phyloP scores from a whole-genome alignment of 495 filamentous ascomycete genomes.

The Pyrenula massariospora region DNA sequence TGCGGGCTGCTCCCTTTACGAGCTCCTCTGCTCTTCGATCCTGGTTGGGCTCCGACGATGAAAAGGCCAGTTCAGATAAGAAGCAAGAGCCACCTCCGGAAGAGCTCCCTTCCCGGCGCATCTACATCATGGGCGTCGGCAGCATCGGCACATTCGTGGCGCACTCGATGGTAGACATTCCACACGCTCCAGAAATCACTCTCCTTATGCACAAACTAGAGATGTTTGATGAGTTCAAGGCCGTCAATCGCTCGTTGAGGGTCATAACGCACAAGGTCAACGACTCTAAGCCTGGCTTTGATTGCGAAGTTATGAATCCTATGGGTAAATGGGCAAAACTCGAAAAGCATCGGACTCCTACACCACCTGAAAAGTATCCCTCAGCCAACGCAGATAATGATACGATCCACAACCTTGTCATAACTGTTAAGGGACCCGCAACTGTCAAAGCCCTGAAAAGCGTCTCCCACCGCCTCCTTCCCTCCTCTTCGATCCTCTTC shows the following conservation, averaged over 20 bases:
- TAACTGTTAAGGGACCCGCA: slow-evolving; percentile 50
- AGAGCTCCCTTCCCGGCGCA: slow-evolving; percentile 11
- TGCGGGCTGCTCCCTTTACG: background rate
- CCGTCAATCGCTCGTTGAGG: background rate
- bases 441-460: slow-evolving; percentile 42
- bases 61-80: background rate
- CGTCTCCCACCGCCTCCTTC: slow-evolving; percentile 55
- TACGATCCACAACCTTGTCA: slow-evolving; percentile 64
- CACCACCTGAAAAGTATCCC: slow-evolving; percentile 2
- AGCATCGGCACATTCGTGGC: slow-evolving; percentile 49
- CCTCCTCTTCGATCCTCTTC: slow-evolving; percentile 64
- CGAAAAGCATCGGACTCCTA: background rate
- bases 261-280: slow-evolving; percentile 3
- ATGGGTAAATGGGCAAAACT: background rate
- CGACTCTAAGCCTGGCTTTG: slow-evolving; percentile 29
- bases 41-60: background rate
- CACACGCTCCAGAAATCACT: slow-evolving; percentile 47
- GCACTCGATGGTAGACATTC: slow-evolving; percentile 42
- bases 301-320: slow-evolving; percentile 23
- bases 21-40: background rate
- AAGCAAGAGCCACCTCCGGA: background rate
- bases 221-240: slow-evolving; percentile 14
- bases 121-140: slow-evolving; percentile 49
- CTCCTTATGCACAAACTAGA: slow-evolving; percentile 35
- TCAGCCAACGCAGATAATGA: slow-evolving; percentile 15